Conservation (phyloP, 495 filamentous ascomycete genomes). For the Xylaria cubensis region DNA sequence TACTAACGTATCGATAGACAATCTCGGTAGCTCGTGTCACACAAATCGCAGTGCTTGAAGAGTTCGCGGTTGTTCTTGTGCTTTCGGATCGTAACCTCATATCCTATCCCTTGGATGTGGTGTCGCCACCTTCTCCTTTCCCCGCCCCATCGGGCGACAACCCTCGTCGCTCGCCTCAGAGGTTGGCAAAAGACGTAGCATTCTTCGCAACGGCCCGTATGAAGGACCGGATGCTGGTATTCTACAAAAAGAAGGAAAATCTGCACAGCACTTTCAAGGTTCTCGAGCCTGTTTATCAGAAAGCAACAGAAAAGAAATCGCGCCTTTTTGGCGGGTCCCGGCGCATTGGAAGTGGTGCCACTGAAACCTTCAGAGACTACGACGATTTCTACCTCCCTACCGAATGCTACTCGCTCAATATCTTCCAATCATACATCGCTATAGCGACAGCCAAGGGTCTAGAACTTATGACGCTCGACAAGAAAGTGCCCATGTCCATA, state of each 20-base stretch:
- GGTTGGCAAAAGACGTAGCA: constrained; percentile 89
- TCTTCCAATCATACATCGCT: constrained; percentile 92
- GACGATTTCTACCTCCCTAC: constrained; percentile 98
- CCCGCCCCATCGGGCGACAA: constrained; percentile 66
- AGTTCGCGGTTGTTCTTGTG: constrained; percentile 89
- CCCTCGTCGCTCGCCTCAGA: constrained; percentile 81
- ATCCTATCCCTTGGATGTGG: constrained; percentile 90
- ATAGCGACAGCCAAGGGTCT: constrained; percentile 92
- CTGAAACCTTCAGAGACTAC: constrained; percentile 96
- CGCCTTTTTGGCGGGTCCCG: constrained; percentile 67
- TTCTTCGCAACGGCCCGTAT: constrained; percentile 95
- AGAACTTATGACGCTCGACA: constrained; percentile 94
- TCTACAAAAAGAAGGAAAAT: constrained; percentile 96
- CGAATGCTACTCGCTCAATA: constrained; percentile 93
- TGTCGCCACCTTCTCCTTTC: constrained; percentile 75
- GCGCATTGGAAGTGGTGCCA: constrained; percentile 65
- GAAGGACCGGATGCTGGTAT: constrained; percentile 93
- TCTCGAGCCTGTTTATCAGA: constrained; percentile 92
- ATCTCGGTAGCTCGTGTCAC: constrained; percentile 80
- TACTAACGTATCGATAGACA: constrained; percentile 54
- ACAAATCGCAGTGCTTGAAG: constrained; percentile 92
- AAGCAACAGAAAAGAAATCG: constrained; percentile 75
- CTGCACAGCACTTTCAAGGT: constrained; percentile 94
- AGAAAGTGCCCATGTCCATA: constrained; percentile 89
- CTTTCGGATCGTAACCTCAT: constrained; percentile 91